phyloP scores from a whole-genome alignment of 148 eudicot species.

The Rhododendron vialii region DNA sequence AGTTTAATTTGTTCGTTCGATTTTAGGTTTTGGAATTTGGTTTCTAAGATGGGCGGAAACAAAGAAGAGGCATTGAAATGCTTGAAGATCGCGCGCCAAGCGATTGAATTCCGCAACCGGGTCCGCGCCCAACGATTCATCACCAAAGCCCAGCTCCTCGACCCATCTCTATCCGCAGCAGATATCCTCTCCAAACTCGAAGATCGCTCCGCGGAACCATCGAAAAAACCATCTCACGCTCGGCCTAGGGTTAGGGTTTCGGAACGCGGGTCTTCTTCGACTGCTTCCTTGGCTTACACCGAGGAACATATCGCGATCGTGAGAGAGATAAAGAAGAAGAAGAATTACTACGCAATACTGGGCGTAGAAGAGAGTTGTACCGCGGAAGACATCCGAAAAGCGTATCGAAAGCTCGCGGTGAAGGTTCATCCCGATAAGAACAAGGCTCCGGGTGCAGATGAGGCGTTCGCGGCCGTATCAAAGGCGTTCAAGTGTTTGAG shows the following conservation, averaged over 20 bases:
- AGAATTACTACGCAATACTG: conserved; percentile 47
- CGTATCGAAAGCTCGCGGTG: conserved; percentile 44
- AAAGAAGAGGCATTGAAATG: conserved; percentile 51
- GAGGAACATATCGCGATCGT: conserved; percentile 45
- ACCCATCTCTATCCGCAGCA: conserved; percentile 33
- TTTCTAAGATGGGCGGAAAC: conserved; percentile 39
- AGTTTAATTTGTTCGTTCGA: too few species aligned
- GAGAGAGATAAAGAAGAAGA: conserved; percentile 45
- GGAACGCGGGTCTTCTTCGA: neutral
- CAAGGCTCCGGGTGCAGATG: conserved; percentile 50
- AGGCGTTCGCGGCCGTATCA: conserved; percentile 44
- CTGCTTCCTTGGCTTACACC: conserved; percentile 1
- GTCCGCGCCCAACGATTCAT: conserved; percentile 38
- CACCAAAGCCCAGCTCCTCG: conserved; percentile 38
- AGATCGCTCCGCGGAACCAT: neutral
- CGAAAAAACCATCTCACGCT: too few species aligned
- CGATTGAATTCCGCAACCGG: conserved; percentile 31
- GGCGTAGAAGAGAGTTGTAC: conserved; percentile 36
- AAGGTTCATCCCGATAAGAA: conserved; percentile 64
- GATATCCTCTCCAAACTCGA: conserved; percentile 22
- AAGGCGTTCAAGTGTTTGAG: conserved; percentile 52
- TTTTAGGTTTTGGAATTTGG: too few species aligned
- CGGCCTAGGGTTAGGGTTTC: conserved; percentile 20
- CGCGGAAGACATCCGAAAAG: conserved; percentile 46
- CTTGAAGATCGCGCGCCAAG: conserved; percentile 29